Conservation (phyloP, 2,329 filamentous ascomycete genomes). For the Neophaeococcomyces mojaviensis region DNA sequence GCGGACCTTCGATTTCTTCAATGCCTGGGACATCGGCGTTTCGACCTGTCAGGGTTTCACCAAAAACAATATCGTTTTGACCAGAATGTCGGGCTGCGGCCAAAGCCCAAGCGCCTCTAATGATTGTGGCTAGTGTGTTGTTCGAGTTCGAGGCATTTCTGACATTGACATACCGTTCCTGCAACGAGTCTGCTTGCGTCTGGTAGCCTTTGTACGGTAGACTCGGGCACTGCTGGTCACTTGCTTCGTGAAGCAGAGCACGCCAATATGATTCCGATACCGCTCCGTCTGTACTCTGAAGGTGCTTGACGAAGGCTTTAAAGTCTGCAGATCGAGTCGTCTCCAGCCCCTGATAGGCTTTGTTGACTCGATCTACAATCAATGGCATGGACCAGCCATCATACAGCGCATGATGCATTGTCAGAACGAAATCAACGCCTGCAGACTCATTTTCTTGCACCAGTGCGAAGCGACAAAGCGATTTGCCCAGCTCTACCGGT, state of each 20-base stretch:
- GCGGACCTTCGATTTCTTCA: conserved; percentile 43
- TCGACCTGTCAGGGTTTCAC: conserved; percentile 44
- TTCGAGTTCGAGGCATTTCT: conserved; percentile 19
- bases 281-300: conserved; percentile 35
- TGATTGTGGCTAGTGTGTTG: conserved; percentile 41
- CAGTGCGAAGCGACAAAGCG: conserved; percentile 31
- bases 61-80: conserved; percentile 42
- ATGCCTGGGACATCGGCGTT: conserved; percentile 39
- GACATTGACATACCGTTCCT: conserved; percentile 36
- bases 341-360: conserved; percentile 25
- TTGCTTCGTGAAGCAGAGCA: conserved; percentile 37
- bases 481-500: conserved; percentile 30
- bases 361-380: conserved; percentile 31
- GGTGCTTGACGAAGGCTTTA: conserved; percentile 43
- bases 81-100: conserved; percentile 39
- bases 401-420: conserved; percentile 46
- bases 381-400: conserved; percentile 42
- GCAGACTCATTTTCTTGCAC: conserved; percentile 24
- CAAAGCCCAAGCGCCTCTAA: conserved; percentile 43
- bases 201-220: conserved; percentile 42
- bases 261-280: conserved; percentile 43
- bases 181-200: conserved; percentile 35
- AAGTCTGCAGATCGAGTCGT: conserved; percentile 26
- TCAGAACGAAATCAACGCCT: conserved; percentile 39
- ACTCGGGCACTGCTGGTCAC: conserved; percentile 43